phyloP scores from a whole-genome alignment of 179 eudicot genomes.

The Heliamphora pulchella region DNA sequence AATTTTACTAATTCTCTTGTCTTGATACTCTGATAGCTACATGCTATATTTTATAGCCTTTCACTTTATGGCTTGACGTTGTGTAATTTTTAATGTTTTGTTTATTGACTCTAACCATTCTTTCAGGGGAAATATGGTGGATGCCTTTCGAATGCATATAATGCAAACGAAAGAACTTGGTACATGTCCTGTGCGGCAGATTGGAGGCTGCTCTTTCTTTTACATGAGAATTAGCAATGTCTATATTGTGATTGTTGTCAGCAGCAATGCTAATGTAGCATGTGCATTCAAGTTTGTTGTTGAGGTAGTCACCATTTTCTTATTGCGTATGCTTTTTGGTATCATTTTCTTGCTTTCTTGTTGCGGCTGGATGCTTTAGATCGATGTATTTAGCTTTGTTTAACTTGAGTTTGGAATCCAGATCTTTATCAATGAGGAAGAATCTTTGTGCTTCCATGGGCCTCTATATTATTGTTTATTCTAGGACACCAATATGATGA shows the following conservation, averaged over 20 bases:
- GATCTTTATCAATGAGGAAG: background rate
- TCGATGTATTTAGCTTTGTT: background rate
- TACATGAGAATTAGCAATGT: conserved; percentile 99
- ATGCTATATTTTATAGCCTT: background rate
- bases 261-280: conserved; percentile 98
- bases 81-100: background rate
- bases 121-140: conserved; percentile 95
- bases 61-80: background rate
- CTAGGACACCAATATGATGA: background rate
- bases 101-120: conserved; percentile 7
- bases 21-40: background rate
- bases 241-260: conserved; percentile 94
- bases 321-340: conserved; percentile 8
- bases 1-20: background rate
- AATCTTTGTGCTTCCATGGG: conserved; percentile 12
- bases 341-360: no score
- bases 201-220: conserved; percentile 96
- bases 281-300: conserved; percentile 95
- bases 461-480: background rate
- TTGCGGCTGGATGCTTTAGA: background rate
- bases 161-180: conserved; percentile 99
- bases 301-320: conserved; percentile 47
- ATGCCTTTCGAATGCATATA: conserved; percentile 93
- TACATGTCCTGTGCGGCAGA: conserved; percentile 96
- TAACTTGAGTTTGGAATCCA: background rate